Percentiles rank a stretch among this genome's conserved stretches.
These are phyloP conservation scores for Sugiyamaella japonica DNA, from an alignment of 1,139 yeast genomes.

Conservation along the genomic window DNA sequence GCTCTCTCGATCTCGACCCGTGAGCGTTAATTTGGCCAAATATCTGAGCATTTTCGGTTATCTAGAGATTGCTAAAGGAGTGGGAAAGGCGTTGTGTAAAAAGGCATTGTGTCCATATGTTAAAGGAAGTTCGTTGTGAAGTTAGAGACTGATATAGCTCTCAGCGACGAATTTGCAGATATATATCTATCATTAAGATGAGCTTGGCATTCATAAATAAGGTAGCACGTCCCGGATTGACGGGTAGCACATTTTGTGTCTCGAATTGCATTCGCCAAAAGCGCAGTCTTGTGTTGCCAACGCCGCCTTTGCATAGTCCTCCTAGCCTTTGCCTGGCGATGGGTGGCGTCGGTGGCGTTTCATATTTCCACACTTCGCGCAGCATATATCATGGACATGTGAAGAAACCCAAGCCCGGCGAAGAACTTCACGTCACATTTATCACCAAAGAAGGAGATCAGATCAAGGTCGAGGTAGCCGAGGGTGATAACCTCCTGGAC, in stretches of 20 bases:
- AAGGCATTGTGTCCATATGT: not conserved
- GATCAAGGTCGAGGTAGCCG: constrained; percentile 78
- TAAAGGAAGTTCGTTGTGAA: not conserved
- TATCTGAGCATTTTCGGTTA: not conserved
- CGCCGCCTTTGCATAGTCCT: not conserved
- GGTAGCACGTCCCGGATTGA: not conserved
- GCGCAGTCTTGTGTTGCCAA: not conserved
- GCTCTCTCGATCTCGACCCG: not conserved
- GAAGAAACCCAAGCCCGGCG: constrained; percentile 89
- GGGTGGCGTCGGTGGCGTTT: not conserved
- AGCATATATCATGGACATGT: constrained; percentile 68
- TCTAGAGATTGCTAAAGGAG: not conserved
- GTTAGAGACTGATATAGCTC: no score
- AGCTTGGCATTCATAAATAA: not conserved
- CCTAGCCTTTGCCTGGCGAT: not conserved
- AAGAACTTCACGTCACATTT: constrained; percentile 86
- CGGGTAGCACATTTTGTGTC: not conserved
- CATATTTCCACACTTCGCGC: constrained; percentile 5
- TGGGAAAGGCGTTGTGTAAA: not conserved
- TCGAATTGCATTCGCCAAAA: not conserved
- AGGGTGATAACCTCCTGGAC: constrained; percentile 87
- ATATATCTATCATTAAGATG: not conserved
- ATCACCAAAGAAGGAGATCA: constrained; percentile 91
- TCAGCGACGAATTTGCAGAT: not conserved
- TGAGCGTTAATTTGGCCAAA: not conserved